Percentiles rank a stretch among this genome's conserved stretches.
Evolutionary conservation across 352 stramenopile genomes (phyloP).

Genomic region (Phytophthora ohioensis): DNA sequence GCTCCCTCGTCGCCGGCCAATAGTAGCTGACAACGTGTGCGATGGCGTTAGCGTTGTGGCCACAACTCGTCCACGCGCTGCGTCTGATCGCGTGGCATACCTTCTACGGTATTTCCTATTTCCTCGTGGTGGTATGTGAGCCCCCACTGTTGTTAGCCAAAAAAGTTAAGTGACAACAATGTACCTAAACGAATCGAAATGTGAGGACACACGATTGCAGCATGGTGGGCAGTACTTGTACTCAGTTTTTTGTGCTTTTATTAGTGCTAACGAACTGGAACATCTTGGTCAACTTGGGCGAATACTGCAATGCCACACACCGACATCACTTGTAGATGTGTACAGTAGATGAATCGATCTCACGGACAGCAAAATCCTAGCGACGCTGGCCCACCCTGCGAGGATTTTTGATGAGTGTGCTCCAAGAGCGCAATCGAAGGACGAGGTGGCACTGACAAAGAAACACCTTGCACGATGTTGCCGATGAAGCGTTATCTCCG

Average conservation of each 20-base stretch:
- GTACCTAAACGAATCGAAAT: too few species aligned
- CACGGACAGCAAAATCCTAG: slow-evolving; percentile 20
- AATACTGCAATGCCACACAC: slow-evolving; percentile 1
- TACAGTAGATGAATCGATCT: slow-evolving; percentile 15
- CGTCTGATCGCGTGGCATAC: background rate
- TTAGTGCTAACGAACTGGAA: too few species aligned
- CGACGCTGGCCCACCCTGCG: background rate
- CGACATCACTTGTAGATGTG: slow-evolving; percentile 21
- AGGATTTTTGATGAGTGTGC: slow-evolving; percentile 1
- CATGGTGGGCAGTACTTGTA: background rate
- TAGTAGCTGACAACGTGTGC: slow-evolving; percentile 44
- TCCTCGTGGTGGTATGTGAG: background rate
- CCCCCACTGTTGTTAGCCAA: too few species aligned
- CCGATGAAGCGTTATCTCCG: background rate
- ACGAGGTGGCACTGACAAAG: background rate
- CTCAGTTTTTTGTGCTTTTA: too few species aligned
- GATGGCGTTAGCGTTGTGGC: slow-evolving; percentile 9
- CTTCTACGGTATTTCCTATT: background rate
- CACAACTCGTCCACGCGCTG: background rate
- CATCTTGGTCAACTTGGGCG: background rate
- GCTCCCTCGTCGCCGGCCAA: slow-evolving; percentile 34
- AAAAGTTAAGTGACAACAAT: too few species aligned
- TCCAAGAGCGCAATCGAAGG: too few species aligned
- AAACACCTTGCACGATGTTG: background rate
- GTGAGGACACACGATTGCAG: background rate